A percentile compares a stretch with the other conserved stretches of the same genome.
These are phyloP conservation scores for Xerocomus brunneocitrinus DNA, from an alignment of 768 basidiomycete species.

Conservation along the genomic window DNA sequence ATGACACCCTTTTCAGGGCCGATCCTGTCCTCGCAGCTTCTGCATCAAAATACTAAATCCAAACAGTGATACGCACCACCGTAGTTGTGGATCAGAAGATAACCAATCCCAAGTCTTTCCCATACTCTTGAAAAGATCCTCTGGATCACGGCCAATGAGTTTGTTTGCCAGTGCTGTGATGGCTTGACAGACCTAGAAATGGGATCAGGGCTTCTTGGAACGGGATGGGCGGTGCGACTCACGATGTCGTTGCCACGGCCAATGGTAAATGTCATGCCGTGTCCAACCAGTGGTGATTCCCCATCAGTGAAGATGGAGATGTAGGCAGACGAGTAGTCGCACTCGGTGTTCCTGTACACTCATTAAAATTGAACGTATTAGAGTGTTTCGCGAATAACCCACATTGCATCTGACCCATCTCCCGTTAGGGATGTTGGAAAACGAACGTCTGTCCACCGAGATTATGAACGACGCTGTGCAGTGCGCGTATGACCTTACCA, in stretches of 20 bases:
- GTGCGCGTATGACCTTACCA: slow-evolving; percentile 35
- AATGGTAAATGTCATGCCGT: slow-evolving; percentile 94
- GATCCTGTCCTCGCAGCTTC: slow-evolving; percentile 46
- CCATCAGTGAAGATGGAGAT: slow-evolving; percentile 67
- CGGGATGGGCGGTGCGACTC: slow-evolving; percentile 6
- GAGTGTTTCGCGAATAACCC: slow-evolving; percentile 14
- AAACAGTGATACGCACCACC: slow-evolving; percentile 53
- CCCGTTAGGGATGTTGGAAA: slow-evolving; percentile 90
- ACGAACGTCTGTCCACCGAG: slow-evolving; percentile 60
- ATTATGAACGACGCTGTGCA: background rate
- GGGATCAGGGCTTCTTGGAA: background rate
- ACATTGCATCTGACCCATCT: slow-evolving; percentile 95
- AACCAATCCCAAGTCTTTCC: slow-evolving; percentile 87
- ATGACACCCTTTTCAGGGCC: slow-evolving; percentile 96
- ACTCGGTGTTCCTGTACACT: slow-evolving; percentile 79
- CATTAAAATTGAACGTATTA: too few relatives aligned
- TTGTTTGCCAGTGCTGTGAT: slow-evolving; percentile 76
- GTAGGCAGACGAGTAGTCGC: slow-evolving; percentile 95
- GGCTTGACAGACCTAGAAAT: slow-evolving; percentile 66
- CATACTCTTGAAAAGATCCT: slow-evolving; percentile 84
- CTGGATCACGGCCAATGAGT: slow-evolving; percentile 78
- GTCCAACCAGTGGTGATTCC: slow-evolving; percentile 67
- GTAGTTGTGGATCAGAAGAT: slow-evolving; percentile 82
- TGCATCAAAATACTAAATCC: background rate
- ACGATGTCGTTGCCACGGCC: slow-evolving; percentile 95